Percentiles rank a stretch among this genome's conserved stretches.
Evolutionary conservation across 1,284 basidiomycete genomes (phyloP).

Genomic region (Porodaedalea pini): DNA sequence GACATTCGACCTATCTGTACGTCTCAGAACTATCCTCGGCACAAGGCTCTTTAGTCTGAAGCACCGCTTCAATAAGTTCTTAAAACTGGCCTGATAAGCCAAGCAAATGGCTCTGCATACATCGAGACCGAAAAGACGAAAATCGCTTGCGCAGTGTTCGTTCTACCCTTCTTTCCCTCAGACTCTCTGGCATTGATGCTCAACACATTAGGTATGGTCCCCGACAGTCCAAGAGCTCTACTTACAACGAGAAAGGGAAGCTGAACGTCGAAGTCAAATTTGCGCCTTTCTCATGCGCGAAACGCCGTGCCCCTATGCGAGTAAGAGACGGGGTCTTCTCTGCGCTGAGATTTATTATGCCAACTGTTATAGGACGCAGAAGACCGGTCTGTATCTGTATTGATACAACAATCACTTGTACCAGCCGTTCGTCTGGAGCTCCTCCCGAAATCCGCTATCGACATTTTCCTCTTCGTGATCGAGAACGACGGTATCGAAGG

Average conservation of each 20-base stretch:
- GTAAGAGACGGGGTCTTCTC: too few species aligned
- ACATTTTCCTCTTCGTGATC: slow-evolving; percentile 87
- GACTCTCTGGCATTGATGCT: slow-evolving; percentile 11
- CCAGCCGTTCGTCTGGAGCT: slow-evolving; percentile 86
- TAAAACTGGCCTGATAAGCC: slow-evolving; percentile 83
- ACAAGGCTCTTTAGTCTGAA: slow-evolving; percentile 3
- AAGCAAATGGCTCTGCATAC: slow-evolving; percentile 94
- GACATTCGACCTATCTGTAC: slow-evolving; percentile 84
- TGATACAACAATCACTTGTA: slow-evolving; percentile 83
- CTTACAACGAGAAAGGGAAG: slow-evolving; percentile 83
- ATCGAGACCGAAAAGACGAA: slow-evolving; percentile 89
- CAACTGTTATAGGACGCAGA: slow-evolving; percentile 78
- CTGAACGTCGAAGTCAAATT: slow-evolving; percentile 97
- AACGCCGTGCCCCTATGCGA: slow-evolving; percentile 78
- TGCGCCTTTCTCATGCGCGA: slow-evolving; percentile 83
- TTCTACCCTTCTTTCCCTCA: slow-evolving; percentile 12
- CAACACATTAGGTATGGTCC: slow-evolving; percentile 79
- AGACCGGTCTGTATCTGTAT: slow-evolving; percentile 77
- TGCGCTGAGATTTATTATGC: too few species aligned
- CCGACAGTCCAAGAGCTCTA: slow-evolving; percentile 74
- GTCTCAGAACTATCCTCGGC: slow-evolving; percentile 29
- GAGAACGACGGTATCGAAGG: slow-evolving; percentile 87
- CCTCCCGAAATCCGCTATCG: slow-evolving; percentile 91
- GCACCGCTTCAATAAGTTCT: slow-evolving; percentile 56
- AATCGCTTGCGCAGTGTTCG: slow-evolving; percentile 91